Base-by-base conservation (phyloP, 768 basidiomycete species). In the Agaricus blazei region DNA sequence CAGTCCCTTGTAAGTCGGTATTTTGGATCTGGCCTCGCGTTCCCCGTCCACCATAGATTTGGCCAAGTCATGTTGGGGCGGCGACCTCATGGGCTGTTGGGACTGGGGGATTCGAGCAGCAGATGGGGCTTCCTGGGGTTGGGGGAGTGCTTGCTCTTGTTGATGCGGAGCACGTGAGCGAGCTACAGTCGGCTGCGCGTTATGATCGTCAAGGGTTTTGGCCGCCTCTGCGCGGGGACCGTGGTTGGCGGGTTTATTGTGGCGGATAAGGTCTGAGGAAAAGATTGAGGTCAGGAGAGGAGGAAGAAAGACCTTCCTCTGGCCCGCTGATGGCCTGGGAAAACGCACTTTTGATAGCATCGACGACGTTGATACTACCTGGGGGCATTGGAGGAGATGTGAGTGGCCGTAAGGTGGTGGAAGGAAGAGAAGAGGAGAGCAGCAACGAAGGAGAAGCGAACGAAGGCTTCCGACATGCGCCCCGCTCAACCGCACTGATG, bases 1-100 rank as follows among this genome's bases (percentile, higher is more conserved):
- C 27, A 94, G 82, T 14, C 92, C 95, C 64, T 83, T 83, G 73
- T 95, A 90, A 1, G 68, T 64, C n/a, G 94, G 94, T 87, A 96
- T 83, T 71, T 83, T 88, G 40, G 76, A 73, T 69, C 84, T 87
- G 42, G 81, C 76, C 63, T 86, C 79, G 36, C 84, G 80, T 65
- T 90, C 90, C 64, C 93, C 87, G 59, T 85, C 75, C 37, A 90
- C 83, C 58, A 91, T 84, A 56, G 79, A 72, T 64, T 90, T 84
- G 19, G 85, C 85, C 27, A 75, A 74, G 56, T 81, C 71, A 23
- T 68, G 68, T 19, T 69, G 42, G 34, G 67, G 63, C 36, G 72
- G 66, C 26, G 67, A 62, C n/a, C 60, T 54, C 19, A 54, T 27
- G 50, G 63, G 67, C 63, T 54, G 67, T 63, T 64, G 70, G 59